Conservation (phyloP, 2,329 filamentous ascomycete genomes). For the Cladosporium austrohemisphaericum region DNA sequence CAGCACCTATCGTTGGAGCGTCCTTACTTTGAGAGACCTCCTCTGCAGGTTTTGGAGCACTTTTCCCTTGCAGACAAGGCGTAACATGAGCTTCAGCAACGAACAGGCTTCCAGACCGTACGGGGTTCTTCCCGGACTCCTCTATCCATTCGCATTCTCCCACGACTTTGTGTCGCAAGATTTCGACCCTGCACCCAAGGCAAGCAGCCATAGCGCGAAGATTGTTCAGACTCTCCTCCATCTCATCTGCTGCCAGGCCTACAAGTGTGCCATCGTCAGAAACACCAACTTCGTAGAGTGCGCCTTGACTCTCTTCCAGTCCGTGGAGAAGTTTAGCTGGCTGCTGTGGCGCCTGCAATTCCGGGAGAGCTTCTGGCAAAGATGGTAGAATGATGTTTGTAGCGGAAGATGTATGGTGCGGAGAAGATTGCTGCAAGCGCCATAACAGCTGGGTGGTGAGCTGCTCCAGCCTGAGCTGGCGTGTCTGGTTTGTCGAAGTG, state of each 20-base stretch:
- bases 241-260: slow-evolving; percentile 82
- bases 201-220: slow-evolving; percentile 88
- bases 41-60: slow-evolving; percentile 1
- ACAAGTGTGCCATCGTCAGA: slow-evolving; percentile 90
- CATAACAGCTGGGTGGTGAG: slow-evolving; percentile 92
- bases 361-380: slow-evolving; percentile 63
- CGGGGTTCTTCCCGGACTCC: slow-evolving; percentile 21
- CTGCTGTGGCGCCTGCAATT: slow-evolving; percentile 55
- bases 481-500: slow-evolving; percentile 60
- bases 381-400: slow-evolving; percentile 71
- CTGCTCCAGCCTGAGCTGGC: slow-evolving; percentile 82
- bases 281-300: slow-evolving; percentile 93
- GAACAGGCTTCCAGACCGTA: slow-evolving; percentile 59
- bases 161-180: slow-evolving; percentile 77
- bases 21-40: not conserved
- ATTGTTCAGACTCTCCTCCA: slow-evolving; percentile 85
- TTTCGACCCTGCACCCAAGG: slow-evolving; percentile 78
- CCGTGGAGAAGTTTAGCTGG: slow-evolving; percentile 62
- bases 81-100: slow-evolving; percentile 89
- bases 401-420: slow-evolving; percentile 78
- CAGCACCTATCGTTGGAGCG: not conserved
- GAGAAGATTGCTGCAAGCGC: slow-evolving; percentile 91
- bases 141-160: slow-evolving; percentile 77
- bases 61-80: slow-evolving; percentile 51
- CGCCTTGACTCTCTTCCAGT: slow-evolving; percentile 87